Conservation (phyloP, 352 stramenopile genomes). For the Pythium inflatum region DNA sequence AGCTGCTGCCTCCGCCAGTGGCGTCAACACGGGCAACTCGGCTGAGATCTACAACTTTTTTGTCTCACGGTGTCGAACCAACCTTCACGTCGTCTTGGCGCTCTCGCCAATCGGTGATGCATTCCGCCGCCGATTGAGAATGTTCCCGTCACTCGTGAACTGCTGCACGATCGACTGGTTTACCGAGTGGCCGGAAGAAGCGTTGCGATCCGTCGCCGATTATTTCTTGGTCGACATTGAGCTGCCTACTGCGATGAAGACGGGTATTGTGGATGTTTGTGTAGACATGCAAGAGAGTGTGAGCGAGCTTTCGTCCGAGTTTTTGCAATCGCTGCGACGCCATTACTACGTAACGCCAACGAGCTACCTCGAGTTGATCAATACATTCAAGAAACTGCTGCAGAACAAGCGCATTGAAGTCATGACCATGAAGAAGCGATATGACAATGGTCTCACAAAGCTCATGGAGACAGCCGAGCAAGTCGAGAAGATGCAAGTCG, state of each 20-base stretch:
- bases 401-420: slow-evolving; percentile 91
- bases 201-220: slow-evolving; percentile 91
- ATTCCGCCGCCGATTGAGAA: slow-evolving; percentile 92
- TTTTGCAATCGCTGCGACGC: slow-evolving; percentile 83
- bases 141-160: slow-evolving; percentile 97
- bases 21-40: slow-evolving; percentile 74
- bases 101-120: slow-evolving; percentile 94
- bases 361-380: slow-evolving; percentile 95
- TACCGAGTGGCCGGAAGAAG: slow-evolving; percentile 94
- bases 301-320: slow-evolving; percentile 78
- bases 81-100: slow-evolving; percentile 94
- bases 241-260: slow-evolving; percentile 73
- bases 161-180: slow-evolving; percentile 98
- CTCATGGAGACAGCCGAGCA: slow-evolving; percentile 93
- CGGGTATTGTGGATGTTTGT: slow-evolving; percentile 93
- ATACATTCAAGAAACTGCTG: slow-evolving; percentile 95
- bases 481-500: slow-evolving; percentile 93
- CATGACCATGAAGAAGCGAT: slow-evolving; percentile 89
- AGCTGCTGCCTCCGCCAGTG: slow-evolving; percentile 52
- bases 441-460: slow-evolving; percentile 94
- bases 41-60: slow-evolving; percentile 92
- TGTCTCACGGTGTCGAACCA: slow-evolving; percentile 87
- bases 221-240: slow-evolving; percentile 92
- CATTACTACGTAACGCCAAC: slow-evolving; percentile 97
- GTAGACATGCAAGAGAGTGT: slow-evolving; percentile 95